phyloP scores from a whole-genome alignment of 2,329 filamentous ascomycete genomes.

The Elsinoe ampelina region DNA sequence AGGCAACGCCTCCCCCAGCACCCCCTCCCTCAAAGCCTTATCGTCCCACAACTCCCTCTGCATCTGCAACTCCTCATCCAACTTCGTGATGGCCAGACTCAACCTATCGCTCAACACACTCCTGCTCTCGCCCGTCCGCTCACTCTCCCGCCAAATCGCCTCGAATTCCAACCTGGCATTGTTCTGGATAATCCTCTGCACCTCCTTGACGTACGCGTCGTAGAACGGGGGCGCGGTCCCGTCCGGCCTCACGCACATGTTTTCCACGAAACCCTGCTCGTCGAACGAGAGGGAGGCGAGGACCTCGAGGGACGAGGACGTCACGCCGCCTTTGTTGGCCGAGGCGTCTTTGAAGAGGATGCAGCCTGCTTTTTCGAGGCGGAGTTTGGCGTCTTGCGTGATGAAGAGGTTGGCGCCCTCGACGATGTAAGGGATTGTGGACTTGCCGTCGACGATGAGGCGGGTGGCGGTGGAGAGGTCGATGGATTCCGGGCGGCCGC shows the following conservation, averaged over 20 bases:
- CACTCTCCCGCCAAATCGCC: slow-evolving; percentile 92
- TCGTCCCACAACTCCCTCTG: slow-evolving; percentile 87
- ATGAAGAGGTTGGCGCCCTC: slow-evolving; percentile 98
- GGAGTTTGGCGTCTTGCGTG: slow-evolving; percentile 93
- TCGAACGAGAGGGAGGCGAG: slow-evolving; percentile 91
- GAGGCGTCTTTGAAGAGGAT: slow-evolving; percentile 96
- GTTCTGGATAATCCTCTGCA: slow-evolving; percentile 81
- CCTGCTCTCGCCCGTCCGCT: slow-evolving; percentile 66
- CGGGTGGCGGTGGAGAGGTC: slow-evolving; percentile 80
- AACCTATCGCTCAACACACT: slow-evolving; percentile 67
- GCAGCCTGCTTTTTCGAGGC: slow-evolving; percentile 88
- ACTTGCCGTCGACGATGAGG: slow-evolving; percentile 84
- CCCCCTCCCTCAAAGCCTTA: slow-evolving; percentile 62
- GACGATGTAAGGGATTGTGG: slow-evolving; percentile 83
- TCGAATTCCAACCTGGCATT: slow-evolving; percentile 94
- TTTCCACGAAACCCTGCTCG: slow-evolving; percentile 72
- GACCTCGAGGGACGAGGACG: slow-evolving; percentile 91
- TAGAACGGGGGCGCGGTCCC: slow-evolving; percentile 84
- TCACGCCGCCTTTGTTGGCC: slow-evolving; percentile 97
- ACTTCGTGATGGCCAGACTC: slow-evolving; percentile 37
- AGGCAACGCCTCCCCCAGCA: slow-evolving; percentile 78
- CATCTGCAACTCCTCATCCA: slow-evolving; percentile 88
- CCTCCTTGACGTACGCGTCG: slow-evolving; percentile 80
- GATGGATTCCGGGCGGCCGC: slow-evolving; percentile 92
- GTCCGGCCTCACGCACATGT: slow-evolving; percentile 82